Evolutionary conservation across 768 basidiomycete genomes (phyloP), one percentile per base, ranked within the genome.

Genomic region (Lactarius indigo): DNA sequence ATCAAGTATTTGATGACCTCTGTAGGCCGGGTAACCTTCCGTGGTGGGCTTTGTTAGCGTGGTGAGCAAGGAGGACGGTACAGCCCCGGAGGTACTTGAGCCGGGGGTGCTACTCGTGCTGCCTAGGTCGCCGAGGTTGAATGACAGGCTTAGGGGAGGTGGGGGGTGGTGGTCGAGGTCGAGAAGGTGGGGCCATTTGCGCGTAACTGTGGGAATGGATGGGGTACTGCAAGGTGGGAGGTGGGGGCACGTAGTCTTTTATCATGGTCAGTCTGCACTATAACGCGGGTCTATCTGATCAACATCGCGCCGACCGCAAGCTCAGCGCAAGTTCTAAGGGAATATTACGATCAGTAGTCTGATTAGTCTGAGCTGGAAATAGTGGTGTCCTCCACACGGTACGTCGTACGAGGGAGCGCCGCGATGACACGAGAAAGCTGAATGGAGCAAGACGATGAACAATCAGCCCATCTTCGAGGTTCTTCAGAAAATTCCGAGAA

Each of bases 1-100:
- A 72, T 54, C 23, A 72, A 54, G 50, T 68, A 64, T 50, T 69
- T 71, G 69, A 68, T 59, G 23, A 68, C 20, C 17, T 70, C 70
- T 8, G 70, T 71, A n/a, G 15, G 65, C 69, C 20, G 64, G 63
- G 57, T 63, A 71, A 47, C 17, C 50, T 17, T 67, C 60, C 2
- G 28, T 57, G n/a, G 57, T 18, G 37, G 50, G 57, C 31, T 33
- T 35, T 31, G 50, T 42, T 23, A 59, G 12, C 37, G 44, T 56
- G 23, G 28, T 28, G 5, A 61, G 35, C 37, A 65, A 1, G 9
- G 63, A 47, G 15, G 57, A 28, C 15, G 61, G 58, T 30, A 66
- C 37, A 15, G 28, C 58, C 5, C 37, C 42, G 30, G 54, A 17
- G 44, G 26, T 61, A 26, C 59, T 31, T 3, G 50, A 26, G 26